Percentiles rank a stretch among this genome's conserved stretches.
These are phyloP conservation scores for Scheffersomyces coipomensis DNA, from an alignment of 805 yeast species.

Conservation along the genomic window DNA sequence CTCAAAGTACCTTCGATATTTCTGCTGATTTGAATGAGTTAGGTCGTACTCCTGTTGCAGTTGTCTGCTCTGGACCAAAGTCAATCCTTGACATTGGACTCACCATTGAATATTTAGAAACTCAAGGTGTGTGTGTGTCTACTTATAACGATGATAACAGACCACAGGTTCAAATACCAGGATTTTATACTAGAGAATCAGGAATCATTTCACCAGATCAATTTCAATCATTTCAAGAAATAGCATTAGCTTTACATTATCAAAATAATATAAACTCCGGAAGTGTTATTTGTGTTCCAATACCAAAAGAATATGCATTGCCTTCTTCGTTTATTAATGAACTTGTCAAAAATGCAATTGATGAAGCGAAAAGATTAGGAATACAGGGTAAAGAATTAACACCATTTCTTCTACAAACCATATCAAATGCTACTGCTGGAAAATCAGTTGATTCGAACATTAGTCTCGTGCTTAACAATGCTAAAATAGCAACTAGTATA, in stretches of 20 bases:
- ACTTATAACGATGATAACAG: constrained; percentile 50
- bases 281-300: constrained; percentile 77
- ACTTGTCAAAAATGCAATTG: constrained; percentile 58
- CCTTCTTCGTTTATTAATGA: constrained; percentile 48
- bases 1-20: constrained; percentile 71
- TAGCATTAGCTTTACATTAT: constrained; percentile 60
- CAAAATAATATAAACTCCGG: constrained; percentile 53
- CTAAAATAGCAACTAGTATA: constrained; percentile 62
- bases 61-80: constrained; percentile 92
- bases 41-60: constrained; percentile 79
- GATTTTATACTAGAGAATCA: constrained; percentile 76
- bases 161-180: constrained; percentile 54
- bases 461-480: constrained; percentile 76
- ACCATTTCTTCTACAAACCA: constrained; percentile 67
- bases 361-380: constrained; percentile 50
- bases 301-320: constrained; percentile 64
- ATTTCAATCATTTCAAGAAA: constrained; percentile 50
- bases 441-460: constrained; percentile 67
- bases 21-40: constrained; percentile 87
- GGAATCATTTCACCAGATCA: constrained; percentile 70
- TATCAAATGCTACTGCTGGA: constrained; percentile 70
- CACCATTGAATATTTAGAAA: constrained; percentile 84
- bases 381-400: constrained; percentile 74
- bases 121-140: constrained; percentile 85
- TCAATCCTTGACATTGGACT: constrained; percentile 76